Evolutionary conservation across 345 rosid genomes (phyloP).

Genomic region (Pistacia integerrima): DNA sequence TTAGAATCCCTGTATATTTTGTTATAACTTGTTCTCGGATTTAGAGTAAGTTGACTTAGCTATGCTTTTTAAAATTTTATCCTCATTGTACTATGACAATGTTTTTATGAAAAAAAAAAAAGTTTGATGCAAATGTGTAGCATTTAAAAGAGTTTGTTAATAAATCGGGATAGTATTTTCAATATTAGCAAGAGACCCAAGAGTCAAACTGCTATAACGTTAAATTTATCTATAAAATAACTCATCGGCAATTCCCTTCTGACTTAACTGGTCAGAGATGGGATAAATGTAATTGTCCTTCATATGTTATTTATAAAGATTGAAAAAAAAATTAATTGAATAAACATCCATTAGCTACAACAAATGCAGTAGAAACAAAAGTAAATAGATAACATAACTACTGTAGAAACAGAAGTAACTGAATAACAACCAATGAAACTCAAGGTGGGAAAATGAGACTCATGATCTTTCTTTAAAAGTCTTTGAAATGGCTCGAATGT

Average conservation of each 20-base stretch:
- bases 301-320: not conserved
- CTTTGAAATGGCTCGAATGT: constrained; percentile 62
- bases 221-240: not conserved
- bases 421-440: no score
- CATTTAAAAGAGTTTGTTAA: not conserved
- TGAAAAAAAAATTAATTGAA: not conserved
- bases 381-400: not conserved
- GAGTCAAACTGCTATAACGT: no score
- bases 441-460: not conserved
- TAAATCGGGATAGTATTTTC: not conserved
- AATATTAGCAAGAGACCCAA: no score
- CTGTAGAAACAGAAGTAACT: no score
- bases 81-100: no score
- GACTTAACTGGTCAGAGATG: not conserved
- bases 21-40: no score
- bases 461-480: constrained; percentile 43
- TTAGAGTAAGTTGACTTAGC: no score
- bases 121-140: no score
- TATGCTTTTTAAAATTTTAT: no score
- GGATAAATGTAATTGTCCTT: not conserved
- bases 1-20: no score
- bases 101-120: no score
- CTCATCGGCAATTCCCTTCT: not conserved
- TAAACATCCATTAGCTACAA: not conserved
- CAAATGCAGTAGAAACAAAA: not conserved